Evolutionary conservation across 306 rosid genomes (phyloP).

Genomic region (Lathyrus sativus): DNA sequence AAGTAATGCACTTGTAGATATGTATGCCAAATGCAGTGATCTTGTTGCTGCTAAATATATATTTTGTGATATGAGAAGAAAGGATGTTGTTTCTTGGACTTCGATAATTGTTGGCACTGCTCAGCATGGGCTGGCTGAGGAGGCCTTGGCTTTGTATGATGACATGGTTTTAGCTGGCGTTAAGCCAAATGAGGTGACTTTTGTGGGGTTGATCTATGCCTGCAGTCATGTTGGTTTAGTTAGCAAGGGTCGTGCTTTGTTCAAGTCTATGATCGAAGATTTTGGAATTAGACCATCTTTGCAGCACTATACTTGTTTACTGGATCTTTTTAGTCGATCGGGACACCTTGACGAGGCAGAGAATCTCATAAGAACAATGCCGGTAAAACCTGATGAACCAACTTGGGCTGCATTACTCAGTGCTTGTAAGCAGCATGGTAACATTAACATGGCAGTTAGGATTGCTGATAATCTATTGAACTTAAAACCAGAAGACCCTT

Average conservation of each 20-base stretch:
- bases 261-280: slow-evolving; percentile 66
- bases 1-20: slow-evolving; percentile 82
- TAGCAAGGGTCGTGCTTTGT: slow-evolving; percentile 61
- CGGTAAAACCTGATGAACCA: slow-evolving; percentile 78
- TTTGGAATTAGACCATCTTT: slow-evolving; percentile 69
- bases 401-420: slow-evolving; percentile 89
- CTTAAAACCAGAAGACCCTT: slow-evolving; percentile 66
- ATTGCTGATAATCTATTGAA: slow-evolving; percentile 60
- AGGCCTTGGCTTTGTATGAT: slow-evolving; percentile 70
- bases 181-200: slow-evolving; percentile 86
- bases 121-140: slow-evolving; percentile 75
- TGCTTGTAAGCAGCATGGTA: slow-evolving; percentile 73
- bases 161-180: slow-evolving; percentile 62
- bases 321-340: slow-evolving; percentile 85
- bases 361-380: slow-evolving; percentile 58
- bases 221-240: slow-evolving; percentile 83
- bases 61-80: slow-evolving; percentile 55
- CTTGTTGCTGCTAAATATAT: slow-evolving; percentile 64
- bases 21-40: slow-evolving; percentile 92
- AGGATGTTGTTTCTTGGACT: slow-evolving; percentile 90
- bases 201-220: slow-evolving; percentile 84
- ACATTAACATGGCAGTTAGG: slow-evolving; percentile 63
- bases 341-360: slow-evolving; percentile 89
- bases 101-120: slow-evolving; percentile 84
- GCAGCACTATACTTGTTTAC: slow-evolving; percentile 84